These are phyloP conservation scores for Penicillium sp. DNA, from an alignment of 2,329 filamentous ascomycete species.

Conservation along the genomic window DNA sequence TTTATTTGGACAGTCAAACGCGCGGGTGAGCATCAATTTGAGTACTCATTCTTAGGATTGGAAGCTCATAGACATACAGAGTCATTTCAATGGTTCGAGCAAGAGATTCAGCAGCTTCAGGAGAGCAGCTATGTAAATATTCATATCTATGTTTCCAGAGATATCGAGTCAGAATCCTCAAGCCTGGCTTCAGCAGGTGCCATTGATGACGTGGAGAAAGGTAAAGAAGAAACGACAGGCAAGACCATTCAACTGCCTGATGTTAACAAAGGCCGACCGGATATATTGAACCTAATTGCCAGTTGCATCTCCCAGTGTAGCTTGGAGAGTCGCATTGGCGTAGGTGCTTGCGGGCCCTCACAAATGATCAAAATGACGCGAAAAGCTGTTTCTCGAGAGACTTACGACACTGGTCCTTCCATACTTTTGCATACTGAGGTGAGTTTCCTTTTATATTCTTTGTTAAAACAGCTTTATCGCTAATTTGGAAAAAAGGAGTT, in stretches of 20 bases:
- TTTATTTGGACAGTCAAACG: constrained; percentile 15
- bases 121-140: constrained; percentile 3
- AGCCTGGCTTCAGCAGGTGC: background rate
- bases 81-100: constrained; percentile 12
- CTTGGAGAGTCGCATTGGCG: background rate
- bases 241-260: background rate
- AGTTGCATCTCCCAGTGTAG: constrained; percentile 3
- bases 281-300: constrained; percentile 8
- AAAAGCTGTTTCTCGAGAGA: background rate
- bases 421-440: constrained; percentile 14
- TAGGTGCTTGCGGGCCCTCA: constrained; percentile 15
- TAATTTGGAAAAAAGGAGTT: constrained; percentile 3
- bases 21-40: background rate
- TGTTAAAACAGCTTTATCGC: background rate
- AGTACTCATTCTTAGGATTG: background rate
- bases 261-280: constrained; percentile 6
- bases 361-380: constrained; percentile 5
- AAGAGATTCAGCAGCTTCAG: constrained; percentile 11
- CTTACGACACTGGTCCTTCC: constrained; percentile 6
- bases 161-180: background rate
- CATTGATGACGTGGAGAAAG: constrained; percentile 10
- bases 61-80: background rate
- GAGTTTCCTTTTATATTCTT: too few relatives aligned
- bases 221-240: background rate
- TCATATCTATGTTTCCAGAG: constrained; percentile 2